Percentiles rank a stretch among this genome's conserved stretches.
Conservation (phyloP, 345 rosid species). For the Euphorbia pulcherrima region DNA sequence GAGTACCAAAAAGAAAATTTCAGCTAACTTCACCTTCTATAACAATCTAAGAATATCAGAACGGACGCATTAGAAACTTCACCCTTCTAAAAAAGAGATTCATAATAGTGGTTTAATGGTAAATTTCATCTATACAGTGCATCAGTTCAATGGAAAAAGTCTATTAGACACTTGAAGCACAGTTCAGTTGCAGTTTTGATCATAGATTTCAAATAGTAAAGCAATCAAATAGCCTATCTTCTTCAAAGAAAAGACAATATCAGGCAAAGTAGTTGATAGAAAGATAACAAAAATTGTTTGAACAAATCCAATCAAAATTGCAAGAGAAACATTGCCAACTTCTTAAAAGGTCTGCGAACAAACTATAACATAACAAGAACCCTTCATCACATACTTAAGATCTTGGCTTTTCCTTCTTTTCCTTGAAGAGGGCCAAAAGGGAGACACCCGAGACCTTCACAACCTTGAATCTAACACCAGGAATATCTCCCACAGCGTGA, state of each 20-base stretch:
- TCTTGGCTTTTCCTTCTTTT: constrained; percentile 61
- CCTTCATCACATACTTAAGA: constrained; percentile 12
- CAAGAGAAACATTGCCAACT: background rate
- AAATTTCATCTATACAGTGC: too few species aligned
- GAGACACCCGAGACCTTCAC: constrained; percentile 86
- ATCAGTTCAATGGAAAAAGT: too few species aligned
- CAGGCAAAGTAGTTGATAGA: background rate
- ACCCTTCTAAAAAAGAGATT: too few species aligned
- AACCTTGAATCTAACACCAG: constrained; percentile 83
- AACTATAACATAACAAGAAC: background rate
- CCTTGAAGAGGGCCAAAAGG: constrained; percentile 70
- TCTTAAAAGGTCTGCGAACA: background rate
- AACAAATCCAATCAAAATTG: constrained; percentile 9
- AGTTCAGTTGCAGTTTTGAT: too few species aligned
- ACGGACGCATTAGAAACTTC: too few species aligned
- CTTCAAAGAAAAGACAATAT: background rate
- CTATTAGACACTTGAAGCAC: too few species aligned
- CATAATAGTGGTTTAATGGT: too few species aligned
- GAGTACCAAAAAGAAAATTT: too few species aligned
- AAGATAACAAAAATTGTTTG: constrained; percentile 6
- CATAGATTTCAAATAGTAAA: too few species aligned
- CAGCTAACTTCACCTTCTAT: too few species aligned
- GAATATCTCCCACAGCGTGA: constrained; percentile 85
- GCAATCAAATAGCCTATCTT: background rate
- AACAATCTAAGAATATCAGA: too few species aligned